Percentiles rank a stretch among this genome's conserved stretches.
Evolutionary conservation across 371 early-diverging fungal species (phyloP).

Genomic region (Mortierella sp.): DNA sequence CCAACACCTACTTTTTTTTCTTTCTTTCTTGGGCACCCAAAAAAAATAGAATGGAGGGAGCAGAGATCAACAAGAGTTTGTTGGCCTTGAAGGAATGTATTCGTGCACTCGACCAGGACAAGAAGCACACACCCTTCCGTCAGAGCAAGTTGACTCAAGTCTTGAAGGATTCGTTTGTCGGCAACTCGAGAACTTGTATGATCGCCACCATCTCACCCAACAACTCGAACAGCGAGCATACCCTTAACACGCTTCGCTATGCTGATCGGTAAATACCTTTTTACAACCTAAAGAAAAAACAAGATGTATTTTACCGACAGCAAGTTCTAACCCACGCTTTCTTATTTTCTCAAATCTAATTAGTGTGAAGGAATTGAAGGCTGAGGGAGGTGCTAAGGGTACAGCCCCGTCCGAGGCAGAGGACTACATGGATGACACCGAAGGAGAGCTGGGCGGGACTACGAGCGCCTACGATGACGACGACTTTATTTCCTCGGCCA

Average conservation of each 20-base stretch:
- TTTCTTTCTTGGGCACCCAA: neutral
- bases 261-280: constrained; percentile 84
- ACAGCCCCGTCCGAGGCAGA: constrained; percentile 28
- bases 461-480: constrained; percentile 64
- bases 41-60: constrained; percentile 90
- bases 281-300: neutral
- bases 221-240: constrained; percentile 94
- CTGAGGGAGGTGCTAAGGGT: constrained; percentile 61
- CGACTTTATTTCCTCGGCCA: constrained; percentile 32
- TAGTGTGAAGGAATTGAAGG: constrained; percentile 93
- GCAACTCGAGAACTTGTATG: constrained; percentile 97
- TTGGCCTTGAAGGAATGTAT: constrained; percentile 98
- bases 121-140: constrained; percentile 96
- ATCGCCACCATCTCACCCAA: constrained; percentile 97
- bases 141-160: constrained; percentile 98
- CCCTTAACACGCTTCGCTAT: constrained; percentile 98
- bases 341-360: neutral
- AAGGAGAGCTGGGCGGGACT: constrained; percentile 30
- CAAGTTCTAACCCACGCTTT: neutral
- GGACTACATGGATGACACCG: constrained; percentile 55
- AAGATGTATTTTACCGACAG: neutral
- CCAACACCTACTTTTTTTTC: neutral
- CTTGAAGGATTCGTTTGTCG: constrained; percentile 98
- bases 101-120: constrained; percentile 94
- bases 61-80: constrained; percentile 99